phyloP scores from a whole-genome alignment of 164 flowering plant species.

The Sextonia rubra region DNA sequence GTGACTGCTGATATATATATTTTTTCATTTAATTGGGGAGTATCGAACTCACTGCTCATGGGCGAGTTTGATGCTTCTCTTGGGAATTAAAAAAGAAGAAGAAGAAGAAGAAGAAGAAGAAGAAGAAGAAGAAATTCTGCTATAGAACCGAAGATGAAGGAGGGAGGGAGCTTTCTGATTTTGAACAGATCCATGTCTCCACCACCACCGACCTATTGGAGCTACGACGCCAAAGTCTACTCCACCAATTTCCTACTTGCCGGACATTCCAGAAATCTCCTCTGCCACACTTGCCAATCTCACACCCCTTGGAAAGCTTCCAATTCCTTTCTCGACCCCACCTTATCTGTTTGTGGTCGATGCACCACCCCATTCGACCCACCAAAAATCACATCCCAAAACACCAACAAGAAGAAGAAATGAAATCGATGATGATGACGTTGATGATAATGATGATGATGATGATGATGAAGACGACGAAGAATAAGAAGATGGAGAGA shows the following conservation, averaged over 20 bases:
- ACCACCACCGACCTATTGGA: no score
- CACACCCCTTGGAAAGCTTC: slow-evolving; percentile 70
- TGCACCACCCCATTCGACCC: slow-evolving; percentile 19
- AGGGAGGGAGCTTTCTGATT: no score
- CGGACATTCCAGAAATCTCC: slow-evolving; percentile 49
- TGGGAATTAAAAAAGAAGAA: no score
- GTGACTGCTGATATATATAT: no score
- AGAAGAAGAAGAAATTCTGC: no score
- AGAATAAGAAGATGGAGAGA: slow-evolving; percentile 24
- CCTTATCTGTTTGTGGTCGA: slow-evolving; percentile 44
- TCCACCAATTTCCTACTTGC: slow-evolving; percentile 75
- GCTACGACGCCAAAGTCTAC: slow-evolving; percentile 70
- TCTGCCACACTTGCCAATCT: slow-evolving; percentile 56
- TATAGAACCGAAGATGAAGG: no score
- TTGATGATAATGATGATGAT: neutral
- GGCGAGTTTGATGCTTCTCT: no score
- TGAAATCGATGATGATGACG: slow-evolving; percentile 7
- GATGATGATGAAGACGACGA: slow-evolving; percentile 9
- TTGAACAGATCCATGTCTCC: no score
- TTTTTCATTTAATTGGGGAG: no score
- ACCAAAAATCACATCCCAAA: neutral
- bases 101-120: no score
- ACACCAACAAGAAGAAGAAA: slow-evolving; percentile 9
- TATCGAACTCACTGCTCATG: no score
- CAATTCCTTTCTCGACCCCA: slow-evolving; percentile 45